Evolutionary conservation across 2,329 filamentous ascomycete genomes (phyloP), one percentile per base, ranked within the genome.

Genomic region (Colletotrichum sp.): DNA sequence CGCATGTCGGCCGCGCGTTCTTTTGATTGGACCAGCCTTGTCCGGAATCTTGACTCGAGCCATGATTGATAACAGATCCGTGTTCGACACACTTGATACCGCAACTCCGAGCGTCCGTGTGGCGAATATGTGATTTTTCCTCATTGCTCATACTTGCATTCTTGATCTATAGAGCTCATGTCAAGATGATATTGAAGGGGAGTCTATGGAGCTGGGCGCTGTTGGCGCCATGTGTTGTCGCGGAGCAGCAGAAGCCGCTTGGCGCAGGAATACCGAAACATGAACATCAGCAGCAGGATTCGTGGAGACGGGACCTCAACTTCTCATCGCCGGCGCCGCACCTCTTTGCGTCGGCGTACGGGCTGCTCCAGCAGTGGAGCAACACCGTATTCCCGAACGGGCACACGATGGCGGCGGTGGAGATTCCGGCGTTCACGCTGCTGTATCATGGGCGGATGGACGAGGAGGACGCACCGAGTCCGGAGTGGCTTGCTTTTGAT

Each of bases 401-500:
- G 9, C 87, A 90, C 78, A 84, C 84, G 36, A 84, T 90, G 67
- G 86, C 86, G 0, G 85, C 87, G 6, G 87, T 86, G 77, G 84
- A 86, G 49, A 84, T 90, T 6, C 85, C 87, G 6, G 82, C 86
- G 15, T 87, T 85, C 75, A 89, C 88, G 12, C 83, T 87, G 71
- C 80, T 90, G 49, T 89, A 89, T 81, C 89, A 90, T 79, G 88
- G 88, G 15, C 81, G 88, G 57, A 81, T 80, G 76, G 87, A 88
- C 75, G 80, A 71, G 13, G 80, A 85, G 7, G 76, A 84, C 6
- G 85, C 88, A 5, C 85, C 87, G 18, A 88, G 85, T 71, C 88
- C 88, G 15, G 89, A 90, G 80, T 90, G 88, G 88, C 81, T 90
- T 26, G 87, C 88, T 8, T 87, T 90, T 77, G 89, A 90, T 79